A percentile compares a stretch with the other conserved stretches of the same genome.
Evolutionary conservation across 179 eudicot genomes (phyloP).

Genomic region (Corrigiola litoralis): DNA sequence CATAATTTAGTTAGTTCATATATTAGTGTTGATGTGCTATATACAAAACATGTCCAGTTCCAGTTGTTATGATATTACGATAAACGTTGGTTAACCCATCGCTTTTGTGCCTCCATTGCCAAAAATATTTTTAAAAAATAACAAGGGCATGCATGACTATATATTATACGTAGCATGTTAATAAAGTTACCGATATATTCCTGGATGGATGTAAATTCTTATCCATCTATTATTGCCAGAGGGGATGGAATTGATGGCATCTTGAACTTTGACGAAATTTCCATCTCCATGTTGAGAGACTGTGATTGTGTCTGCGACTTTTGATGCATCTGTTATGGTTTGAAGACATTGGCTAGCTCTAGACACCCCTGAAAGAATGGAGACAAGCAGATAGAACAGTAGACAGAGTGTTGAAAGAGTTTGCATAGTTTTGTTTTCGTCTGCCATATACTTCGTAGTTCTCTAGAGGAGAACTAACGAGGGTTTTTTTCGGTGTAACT

Average conservation of each 20-base stretch:
- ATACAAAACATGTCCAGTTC: no score
- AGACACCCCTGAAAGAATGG: no score
- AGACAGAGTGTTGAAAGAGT: no score
- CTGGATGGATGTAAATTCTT: constrained; percentile 5
- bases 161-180: no score
- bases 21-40: no score
- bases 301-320: constrained; percentile 8
- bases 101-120: not conserved
- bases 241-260: constrained; percentile 27
- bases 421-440: no score
- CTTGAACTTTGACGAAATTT: constrained; percentile 17
- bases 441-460: no score
- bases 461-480: no score
- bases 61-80: not conserved
- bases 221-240: constrained; percentile 19
- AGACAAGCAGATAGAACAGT: no score
- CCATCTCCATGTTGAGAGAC: constrained; percentile 11
- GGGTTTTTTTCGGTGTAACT: no score
- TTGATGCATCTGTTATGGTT: constrained; percentile 2
- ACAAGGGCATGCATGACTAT: not conserved
- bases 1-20: not conserved
- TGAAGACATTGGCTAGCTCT: no score
- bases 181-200: constrained; percentile 29
- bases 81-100: not conserved
- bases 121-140: not conserved